Percentiles rank a stretch among this genome's conserved stretches.
These are phyloP conservation scores for Thelephora ganbajun DNA, from an alignment of 768 basidiomycete species.

Conservation along the genomic window DNA sequence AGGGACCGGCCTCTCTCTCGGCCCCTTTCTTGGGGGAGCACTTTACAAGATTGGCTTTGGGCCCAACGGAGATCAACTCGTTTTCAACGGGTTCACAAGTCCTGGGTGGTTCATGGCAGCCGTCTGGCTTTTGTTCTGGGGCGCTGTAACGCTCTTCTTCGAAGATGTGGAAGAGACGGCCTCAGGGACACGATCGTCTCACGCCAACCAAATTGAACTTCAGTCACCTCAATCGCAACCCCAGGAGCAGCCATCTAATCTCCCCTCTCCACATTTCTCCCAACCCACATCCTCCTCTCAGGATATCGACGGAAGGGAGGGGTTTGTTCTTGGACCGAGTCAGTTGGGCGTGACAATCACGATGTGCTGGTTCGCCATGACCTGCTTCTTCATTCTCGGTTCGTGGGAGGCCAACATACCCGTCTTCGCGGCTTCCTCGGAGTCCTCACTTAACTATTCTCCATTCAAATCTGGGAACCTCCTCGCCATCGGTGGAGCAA, in stretches of 20 bases:
- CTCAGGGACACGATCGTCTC: too few species aligned
- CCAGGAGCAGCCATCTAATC: background rate
- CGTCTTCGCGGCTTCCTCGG: conserved; percentile 31
- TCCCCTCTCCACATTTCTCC: conserved; percentile 2
- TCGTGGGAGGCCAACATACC: conserved; percentile 60
- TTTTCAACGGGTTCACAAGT: conserved; percentile 59
- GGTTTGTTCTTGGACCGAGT: background rate
- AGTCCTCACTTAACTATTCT: conserved; percentile 32
- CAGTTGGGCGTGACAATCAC: conserved; percentile 43
- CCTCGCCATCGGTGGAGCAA: conserved; percentile 51
- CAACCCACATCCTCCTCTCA: background rate
- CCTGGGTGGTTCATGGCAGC: conserved; percentile 53
- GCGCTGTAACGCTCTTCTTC: conserved; percentile 16
- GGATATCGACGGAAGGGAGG: too few species aligned
- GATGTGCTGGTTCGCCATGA: conserved; percentile 63
- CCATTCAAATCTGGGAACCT: conserved; percentile 57
- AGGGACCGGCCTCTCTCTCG: conserved; percentile 44
- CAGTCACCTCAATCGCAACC: background rate
- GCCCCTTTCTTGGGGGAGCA: conserved; percentile 50
- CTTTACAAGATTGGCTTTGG: conserved; percentile 18
- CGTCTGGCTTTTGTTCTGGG: conserved; percentile 40
- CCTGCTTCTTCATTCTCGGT: conserved; percentile 57
- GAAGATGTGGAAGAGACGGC: conserved; percentile 19
- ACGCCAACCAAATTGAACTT: background rate
- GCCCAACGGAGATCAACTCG: background rate